phyloP scores from a whole-genome alignment of 75 land plant species.

The Cryptomeria japonica region DNA sequence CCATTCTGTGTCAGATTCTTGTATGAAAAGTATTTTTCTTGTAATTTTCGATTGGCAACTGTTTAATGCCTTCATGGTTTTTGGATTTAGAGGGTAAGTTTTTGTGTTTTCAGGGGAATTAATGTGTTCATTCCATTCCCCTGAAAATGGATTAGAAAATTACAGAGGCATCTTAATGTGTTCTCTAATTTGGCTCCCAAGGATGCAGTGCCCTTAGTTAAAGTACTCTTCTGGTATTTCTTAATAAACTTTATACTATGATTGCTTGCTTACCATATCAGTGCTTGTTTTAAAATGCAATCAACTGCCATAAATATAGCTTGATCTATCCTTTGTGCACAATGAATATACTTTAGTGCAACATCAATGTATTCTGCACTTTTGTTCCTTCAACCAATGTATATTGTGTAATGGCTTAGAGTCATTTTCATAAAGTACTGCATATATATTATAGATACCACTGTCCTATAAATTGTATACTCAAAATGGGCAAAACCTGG shows the following conservation, averaged over 20 bases:
- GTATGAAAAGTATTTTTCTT: neutral
- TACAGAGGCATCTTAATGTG: too few species aligned
- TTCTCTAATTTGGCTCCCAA: neutral
- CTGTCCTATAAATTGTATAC: neutral
- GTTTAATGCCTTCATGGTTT: neutral
- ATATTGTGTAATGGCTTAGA: neutral
- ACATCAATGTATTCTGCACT: neutral
- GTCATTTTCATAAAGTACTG: neutral
- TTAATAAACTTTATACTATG: neutral
- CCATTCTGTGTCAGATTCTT: neutral
- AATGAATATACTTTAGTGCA: neutral
- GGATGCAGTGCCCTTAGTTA: neutral
- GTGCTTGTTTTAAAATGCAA: neutral
- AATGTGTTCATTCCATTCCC: too few species aligned
- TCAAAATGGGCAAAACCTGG: neutral
- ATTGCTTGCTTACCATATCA: neutral
- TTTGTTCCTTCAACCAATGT: neutral
- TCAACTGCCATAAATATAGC: neutral
- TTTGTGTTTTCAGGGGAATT: neutral
- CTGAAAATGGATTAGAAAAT: too few species aligned
- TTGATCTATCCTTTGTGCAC: too few species aligned
- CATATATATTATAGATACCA: neutral
- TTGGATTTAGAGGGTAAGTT: neutral
- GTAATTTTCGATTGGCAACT: neutral
- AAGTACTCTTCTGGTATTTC: neutral